phyloP scores from a whole-genome alignment of 352 stramenopile genomes.

The Phytophthora cactorum region DNA sequence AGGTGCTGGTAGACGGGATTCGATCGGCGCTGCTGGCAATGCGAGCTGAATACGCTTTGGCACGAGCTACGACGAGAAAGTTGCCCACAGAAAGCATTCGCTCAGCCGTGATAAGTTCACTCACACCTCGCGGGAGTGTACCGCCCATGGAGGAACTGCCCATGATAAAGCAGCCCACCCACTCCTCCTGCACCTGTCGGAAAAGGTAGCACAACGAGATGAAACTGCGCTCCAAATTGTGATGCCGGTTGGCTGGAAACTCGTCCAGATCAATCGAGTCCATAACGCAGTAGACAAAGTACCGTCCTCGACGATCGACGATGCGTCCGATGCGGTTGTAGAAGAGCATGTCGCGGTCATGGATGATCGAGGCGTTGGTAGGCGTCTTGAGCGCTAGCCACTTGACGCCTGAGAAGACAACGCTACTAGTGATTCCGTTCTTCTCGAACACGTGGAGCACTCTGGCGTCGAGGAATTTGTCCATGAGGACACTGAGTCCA shows the following conservation, averaged over 20 bases:
- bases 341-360: conserved; percentile 59
- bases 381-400: conserved; percentile 66
- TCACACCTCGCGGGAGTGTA: conserved; percentile 42
- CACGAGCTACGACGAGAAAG: conserved; percentile 49
- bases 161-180: conserved; percentile 67
- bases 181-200: conserved; percentile 50
- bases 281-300: conserved; percentile 67
- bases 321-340: conserved; percentile 73
- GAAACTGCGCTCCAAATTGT: conserved; percentile 44
- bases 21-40: conserved; percentile 44
- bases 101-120: conserved; percentile 51
- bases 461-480: conserved; percentile 59
- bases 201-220: conserved; percentile 72
- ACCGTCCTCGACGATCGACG: conserved; percentile 53
- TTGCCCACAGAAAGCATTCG: conserved; percentile 52
- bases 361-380: conserved; percentile 37
- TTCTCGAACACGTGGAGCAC: conserved; percentile 67
- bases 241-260: conserved; percentile 43
- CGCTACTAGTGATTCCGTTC: conserved; percentile 44
- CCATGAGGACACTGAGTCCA: conserved; percentile 47
- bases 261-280: conserved; percentile 72
- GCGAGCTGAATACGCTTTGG: conserved; percentile 61
- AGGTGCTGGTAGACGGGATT: conserved; percentile 35
- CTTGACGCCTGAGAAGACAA: conserved; percentile 72
- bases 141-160: conserved; percentile 53